A percentile compares a stretch with the other conserved stretches of the same genome.
phyloP scores from a whole-genome alignment of 2,329 filamentous ascomycete species.

The Clarireedia sp. region DNA sequence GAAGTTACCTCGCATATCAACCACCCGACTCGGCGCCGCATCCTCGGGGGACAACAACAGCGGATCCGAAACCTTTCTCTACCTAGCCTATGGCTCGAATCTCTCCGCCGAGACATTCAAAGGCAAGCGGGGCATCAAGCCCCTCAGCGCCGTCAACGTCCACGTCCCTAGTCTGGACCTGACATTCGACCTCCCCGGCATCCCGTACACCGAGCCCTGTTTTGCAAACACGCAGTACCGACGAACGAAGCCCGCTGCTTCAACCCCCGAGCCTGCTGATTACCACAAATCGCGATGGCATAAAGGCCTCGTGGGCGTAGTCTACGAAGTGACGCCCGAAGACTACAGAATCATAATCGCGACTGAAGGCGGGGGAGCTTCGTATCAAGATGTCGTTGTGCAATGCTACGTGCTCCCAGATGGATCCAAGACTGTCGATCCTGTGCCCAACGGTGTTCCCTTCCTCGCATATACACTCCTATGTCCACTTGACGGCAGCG shows the following conservation, averaged over 20 bases:
- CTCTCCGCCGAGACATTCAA: constrained; percentile 73
- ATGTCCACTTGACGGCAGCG: constrained; percentile 34
- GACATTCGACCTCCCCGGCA: constrained; percentile 76
- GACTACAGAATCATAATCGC: constrained; percentile 84
- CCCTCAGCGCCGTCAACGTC: constrained; percentile 74
- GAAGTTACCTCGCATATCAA: not conserved
- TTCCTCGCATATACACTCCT: constrained; percentile 85
- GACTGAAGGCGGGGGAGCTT: constrained; percentile 78
- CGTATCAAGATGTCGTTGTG: constrained; percentile 78
- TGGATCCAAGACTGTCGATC: constrained; percentile 50
- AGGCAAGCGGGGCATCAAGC: constrained; percentile 68
- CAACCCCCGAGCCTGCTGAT: constrained; percentile 19
- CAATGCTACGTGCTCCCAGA: constrained; percentile 64
- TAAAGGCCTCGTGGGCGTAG: constrained; percentile 81
- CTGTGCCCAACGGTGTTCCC: constrained; percentile 50
- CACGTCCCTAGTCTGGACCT: constrained; percentile 69
- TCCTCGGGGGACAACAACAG: constrained; percentile 4
- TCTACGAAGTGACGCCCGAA: constrained; percentile 80
- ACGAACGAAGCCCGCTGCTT: constrained; percentile 30
- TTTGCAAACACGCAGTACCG: constrained; percentile 73
- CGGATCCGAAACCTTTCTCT: constrained; percentile 51
- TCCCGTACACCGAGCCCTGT: constrained; percentile 85
- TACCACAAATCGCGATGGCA: constrained; percentile 59
- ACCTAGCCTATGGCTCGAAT: constrained; percentile 90
- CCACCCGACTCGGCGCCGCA: not conserved